These are phyloP conservation scores for Colletotrichum phormii DNA, from an alignment of 2,329 filamentous ascomycete genomes.

Conservation along the genomic window DNA sequence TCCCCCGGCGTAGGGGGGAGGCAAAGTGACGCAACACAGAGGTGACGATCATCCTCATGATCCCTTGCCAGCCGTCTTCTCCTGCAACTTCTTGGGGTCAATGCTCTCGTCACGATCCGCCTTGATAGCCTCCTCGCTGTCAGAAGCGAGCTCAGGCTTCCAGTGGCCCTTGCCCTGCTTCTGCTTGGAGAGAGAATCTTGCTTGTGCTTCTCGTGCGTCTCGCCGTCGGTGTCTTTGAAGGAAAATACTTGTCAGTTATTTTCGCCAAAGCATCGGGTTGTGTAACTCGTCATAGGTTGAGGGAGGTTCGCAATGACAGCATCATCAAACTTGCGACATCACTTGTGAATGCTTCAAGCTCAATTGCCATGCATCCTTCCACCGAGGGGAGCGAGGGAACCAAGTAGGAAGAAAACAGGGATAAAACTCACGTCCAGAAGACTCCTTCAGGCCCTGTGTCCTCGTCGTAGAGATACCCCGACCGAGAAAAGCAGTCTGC, in stretches of 20 bases:
- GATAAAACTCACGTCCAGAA: constrained; percentile 45
- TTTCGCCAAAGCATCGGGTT: too few relatives aligned
- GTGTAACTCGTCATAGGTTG: too few relatives aligned
- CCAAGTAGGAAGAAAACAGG: background rate
- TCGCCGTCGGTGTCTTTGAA: constrained; percentile 56
- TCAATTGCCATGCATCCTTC: background rate
- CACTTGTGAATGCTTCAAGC: background rate
- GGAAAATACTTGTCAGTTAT: background rate
- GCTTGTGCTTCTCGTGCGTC: constrained; percentile 69
- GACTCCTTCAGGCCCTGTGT: constrained; percentile 51
- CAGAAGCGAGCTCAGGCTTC: constrained; percentile 81
- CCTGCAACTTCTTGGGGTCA: constrained; percentile 63
- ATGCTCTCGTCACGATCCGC: constrained; percentile 66
- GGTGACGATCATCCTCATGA: constrained; percentile 60
- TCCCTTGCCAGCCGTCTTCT: constrained; percentile 64
- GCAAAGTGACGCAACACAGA: too few relatives aligned
- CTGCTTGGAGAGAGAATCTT: constrained; percentile 73
- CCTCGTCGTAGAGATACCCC: constrained; percentile 45
- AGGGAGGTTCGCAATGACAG: background rate
- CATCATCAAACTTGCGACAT: background rate
- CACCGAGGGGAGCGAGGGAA: background rate
- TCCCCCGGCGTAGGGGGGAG: background rate
- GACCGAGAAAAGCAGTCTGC: constrained; percentile 38
- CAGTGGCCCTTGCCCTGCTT: constrained; percentile 78
- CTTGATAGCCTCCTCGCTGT: constrained; percentile 83